Percentiles rank a stretch among this genome's conserved stretches.
Conservation (phyloP, 305 asterid species). For the Fraxinus angustifolia region DNA sequence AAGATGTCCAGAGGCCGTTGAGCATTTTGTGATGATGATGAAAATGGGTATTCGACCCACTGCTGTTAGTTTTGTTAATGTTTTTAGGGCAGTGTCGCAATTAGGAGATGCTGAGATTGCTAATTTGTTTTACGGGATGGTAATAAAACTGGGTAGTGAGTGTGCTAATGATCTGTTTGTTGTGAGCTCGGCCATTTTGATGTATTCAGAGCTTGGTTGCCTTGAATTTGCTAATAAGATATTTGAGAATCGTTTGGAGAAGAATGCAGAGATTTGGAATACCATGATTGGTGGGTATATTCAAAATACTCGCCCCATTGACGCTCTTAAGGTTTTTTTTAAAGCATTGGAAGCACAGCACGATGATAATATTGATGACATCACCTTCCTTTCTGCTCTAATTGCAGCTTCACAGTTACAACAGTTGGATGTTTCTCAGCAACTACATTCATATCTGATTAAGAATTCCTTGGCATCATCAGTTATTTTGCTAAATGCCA, state of each 20-base stretch:
- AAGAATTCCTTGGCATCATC: conserved; percentile 49
- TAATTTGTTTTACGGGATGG: conserved; percentile 53
- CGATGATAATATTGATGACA: conserved; percentile 47
- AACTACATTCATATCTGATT: conserved; percentile 62
- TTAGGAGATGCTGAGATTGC: conserved; percentile 46
- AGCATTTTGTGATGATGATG: conserved; percentile 64
- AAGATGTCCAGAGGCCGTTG: conserved; percentile 53
- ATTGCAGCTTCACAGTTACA: conserved; percentile 78
- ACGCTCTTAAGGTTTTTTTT: conserved; percentile 58
- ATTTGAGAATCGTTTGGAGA: conserved; percentile 59
- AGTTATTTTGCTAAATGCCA: conserved; percentile 53
- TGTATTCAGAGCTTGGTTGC: conserved; percentile 74
- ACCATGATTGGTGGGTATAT: conserved; percentile 72
- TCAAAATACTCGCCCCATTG: conserved; percentile 46
- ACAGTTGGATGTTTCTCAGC: conserved; percentile 45
- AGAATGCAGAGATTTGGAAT: conserved; percentile 82
- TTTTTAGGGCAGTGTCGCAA: conserved; percentile 63
- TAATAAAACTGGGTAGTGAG: conserved; percentile 50
- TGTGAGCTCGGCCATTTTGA: conserved; percentile 80
- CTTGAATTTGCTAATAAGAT: conserved; percentile 49
- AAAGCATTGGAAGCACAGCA: conserved; percentile 46
- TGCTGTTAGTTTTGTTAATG: conserved; percentile 65
- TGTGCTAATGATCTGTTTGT: conserved; percentile 60
- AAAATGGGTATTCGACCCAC: conserved; percentile 58
- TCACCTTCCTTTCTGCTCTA: conserved; percentile 67